phyloP scores from a whole-genome alignment of 176 grass and related monocot genomes.

The Raddia distichophylla region DNA sequence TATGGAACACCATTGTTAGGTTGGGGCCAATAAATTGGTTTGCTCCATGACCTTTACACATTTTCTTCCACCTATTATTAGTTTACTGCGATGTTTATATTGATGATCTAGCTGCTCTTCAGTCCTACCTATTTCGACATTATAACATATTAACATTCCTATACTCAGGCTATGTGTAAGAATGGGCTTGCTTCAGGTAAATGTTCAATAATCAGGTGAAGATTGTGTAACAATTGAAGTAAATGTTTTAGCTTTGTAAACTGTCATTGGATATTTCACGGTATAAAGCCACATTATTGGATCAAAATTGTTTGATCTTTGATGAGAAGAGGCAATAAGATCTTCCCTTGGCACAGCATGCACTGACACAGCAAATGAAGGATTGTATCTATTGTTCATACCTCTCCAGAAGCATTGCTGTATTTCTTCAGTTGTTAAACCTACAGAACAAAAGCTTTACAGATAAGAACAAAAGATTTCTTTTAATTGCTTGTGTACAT shows the following conservation, averaged over 20 bases:
- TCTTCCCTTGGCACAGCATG: slow-evolving; percentile 1
- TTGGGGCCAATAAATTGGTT: slow-evolving; percentile 27
- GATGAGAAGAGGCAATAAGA: slow-evolving; percentile 24
- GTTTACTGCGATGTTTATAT: not conserved
- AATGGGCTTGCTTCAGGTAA: not conserved
- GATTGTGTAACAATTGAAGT: not conserved
- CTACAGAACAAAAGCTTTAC: slow-evolving; percentile 54
- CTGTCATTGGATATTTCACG: not conserved
- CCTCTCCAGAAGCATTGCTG: slow-evolving; percentile 99
- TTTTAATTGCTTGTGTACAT: slow-evolving; percentile 30
- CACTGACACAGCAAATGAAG: slow-evolving; percentile 12
- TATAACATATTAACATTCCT: not conserved
- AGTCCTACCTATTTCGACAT: not conserved
- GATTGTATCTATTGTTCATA: slow-evolving; percentile 36
- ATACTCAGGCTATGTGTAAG: not conserved
- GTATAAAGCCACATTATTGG: slow-evolving; percentile 29
- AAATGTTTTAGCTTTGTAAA: not conserved
- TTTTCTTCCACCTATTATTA: slow-evolving; percentile 9
- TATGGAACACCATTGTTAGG: slow-evolving; percentile 9
- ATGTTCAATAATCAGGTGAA: not conserved
- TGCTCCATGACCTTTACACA: not conserved
- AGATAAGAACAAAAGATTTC: slow-evolving; percentile 5
- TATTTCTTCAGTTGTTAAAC: slow-evolving; percentile 85
- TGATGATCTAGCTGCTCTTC: slow-evolving; percentile 14
- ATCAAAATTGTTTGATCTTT: slow-evolving; percentile 25